Percentiles rank a stretch among this genome's conserved stretches.
phyloP scores from a whole-genome alignment of 805 yeast genomes.

The Yamadazyma philogaea region DNA sequence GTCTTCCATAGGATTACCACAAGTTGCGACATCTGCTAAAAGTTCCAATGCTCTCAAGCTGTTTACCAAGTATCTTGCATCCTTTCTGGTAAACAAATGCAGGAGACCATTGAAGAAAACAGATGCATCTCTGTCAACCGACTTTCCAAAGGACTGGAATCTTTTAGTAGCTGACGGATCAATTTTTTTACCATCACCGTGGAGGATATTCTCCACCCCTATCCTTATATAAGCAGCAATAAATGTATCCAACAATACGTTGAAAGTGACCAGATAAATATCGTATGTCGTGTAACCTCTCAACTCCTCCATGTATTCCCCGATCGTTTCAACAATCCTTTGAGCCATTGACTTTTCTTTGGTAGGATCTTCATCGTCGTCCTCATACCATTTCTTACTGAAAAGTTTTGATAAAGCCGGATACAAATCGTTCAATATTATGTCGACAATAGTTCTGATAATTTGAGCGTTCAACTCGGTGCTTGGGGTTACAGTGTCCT shows the following conservation, averaged over 20 bases:
- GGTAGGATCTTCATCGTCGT: slow-evolving; percentile 23
- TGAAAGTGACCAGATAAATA: slow-evolving; percentile 38
- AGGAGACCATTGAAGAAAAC: slow-evolving; percentile 36
- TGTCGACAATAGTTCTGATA: slow-evolving; percentile 62
- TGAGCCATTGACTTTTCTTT: slow-evolving; percentile 42
- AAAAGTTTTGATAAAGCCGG: slow-evolving; percentile 62
- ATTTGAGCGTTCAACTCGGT: slow-evolving; percentile 77
- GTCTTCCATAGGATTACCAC: slow-evolving; percentile 31
- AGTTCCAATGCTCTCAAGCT: slow-evolving; percentile 41
- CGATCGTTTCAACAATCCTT: slow-evolving; percentile 67
- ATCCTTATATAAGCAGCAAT: slow-evolving; percentile 36
- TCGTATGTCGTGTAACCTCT: slow-evolving; percentile 44
- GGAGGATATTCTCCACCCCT: slow-evolving; percentile 40
- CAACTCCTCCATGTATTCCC: slow-evolving; percentile 69
- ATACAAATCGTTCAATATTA: slow-evolving; percentile 69
- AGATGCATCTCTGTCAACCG: slow-evolving; percentile 36
- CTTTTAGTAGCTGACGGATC: slow-evolving; percentile 37
- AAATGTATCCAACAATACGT: slow-evolving; percentile 36
- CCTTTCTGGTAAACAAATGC: slow-evolving; percentile 39
- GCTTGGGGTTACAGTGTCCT: slow-evolving; percentile 53
- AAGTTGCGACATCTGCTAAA: slow-evolving; percentile 37
- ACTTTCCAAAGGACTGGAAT: slow-evolving; percentile 37
- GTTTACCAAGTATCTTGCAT: slow-evolving; percentile 34
- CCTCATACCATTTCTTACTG: slow-evolving; percentile 68
- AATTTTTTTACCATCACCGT: slow-evolving; percentile 41